Conservation (phyloP, 1,139 yeast genomes). For the Tardiomyces blankii region DNA sequence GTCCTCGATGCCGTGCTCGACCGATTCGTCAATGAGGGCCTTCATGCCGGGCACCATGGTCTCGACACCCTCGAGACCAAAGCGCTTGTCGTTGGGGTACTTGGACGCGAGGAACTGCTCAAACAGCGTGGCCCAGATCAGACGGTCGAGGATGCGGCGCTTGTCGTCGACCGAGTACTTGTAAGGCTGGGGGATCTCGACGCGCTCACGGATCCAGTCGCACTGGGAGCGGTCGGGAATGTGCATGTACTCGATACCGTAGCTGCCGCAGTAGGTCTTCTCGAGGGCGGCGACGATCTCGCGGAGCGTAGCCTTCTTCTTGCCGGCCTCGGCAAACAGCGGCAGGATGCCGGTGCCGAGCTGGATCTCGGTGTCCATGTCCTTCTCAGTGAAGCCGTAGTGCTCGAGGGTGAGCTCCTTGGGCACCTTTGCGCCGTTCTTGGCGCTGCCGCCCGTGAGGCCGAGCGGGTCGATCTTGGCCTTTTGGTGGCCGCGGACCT, state of each 20-base stretch:
- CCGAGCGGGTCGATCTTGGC: slow-evolving; percentile 93
- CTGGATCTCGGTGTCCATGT: slow-evolving; percentile 71
- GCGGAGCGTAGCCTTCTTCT: slow-evolving; percentile 47
- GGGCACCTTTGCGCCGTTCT: slow-evolving; percentile 43
- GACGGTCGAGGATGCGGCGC: slow-evolving; percentile 91
- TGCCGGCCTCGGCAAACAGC: slow-evolving; percentile 64
- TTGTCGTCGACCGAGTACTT: slow-evolving; percentile 80
- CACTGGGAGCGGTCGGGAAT: slow-evolving; percentile 93
- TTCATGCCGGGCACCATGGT: slow-evolving; percentile 95
- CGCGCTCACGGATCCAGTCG: slow-evolving; percentile 96
- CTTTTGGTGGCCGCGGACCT: slow-evolving; percentile 94
- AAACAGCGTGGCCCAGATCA: slow-evolving; percentile 93
- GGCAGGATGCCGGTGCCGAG: slow-evolving; percentile 98
- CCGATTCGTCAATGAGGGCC: slow-evolving; percentile 88
- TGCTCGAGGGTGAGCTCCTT: slow-evolving; percentile 84
- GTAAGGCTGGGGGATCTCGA: slow-evolving; percentile 86
- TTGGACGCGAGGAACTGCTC: slow-evolving; percentile 88
- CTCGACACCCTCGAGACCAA: slow-evolving; percentile 98
- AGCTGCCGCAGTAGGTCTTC: slow-evolving; percentile 72
- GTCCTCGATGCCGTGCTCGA: slow-evolving; percentile 89
- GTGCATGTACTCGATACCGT: slow-evolving; percentile 94
- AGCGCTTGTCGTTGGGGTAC: slow-evolving; percentile 97
- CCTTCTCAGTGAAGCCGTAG: slow-evolving; percentile 83
- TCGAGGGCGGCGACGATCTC: slow-evolving; percentile 77
- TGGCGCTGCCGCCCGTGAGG: slow-evolving; percentile 55